Conservation (phyloP, 2,329 filamentous ascomycete genomes). For the Xylaria hypoxylon region DNA sequence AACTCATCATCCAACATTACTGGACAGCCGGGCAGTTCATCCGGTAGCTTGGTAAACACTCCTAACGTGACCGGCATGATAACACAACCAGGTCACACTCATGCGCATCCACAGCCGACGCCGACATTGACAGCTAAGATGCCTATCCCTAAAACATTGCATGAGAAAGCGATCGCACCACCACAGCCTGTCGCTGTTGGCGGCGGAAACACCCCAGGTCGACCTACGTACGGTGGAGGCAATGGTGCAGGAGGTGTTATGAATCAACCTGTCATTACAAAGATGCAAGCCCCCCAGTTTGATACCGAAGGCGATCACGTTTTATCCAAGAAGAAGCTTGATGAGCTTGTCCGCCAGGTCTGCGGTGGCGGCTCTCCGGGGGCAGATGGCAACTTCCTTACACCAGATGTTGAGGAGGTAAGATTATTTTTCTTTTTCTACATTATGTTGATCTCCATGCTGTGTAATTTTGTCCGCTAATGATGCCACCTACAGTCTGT, state of each 20-base stretch:
- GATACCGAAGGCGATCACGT: constrained; percentile 94
- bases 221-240: constrained; percentile 87
- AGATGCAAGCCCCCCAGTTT: constrained; percentile 84
- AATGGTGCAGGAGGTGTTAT: constrained; percentile 84
- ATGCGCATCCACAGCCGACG: constrained; percentile 59
- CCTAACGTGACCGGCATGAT: constrained; percentile 44
- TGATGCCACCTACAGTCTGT: constrained; percentile 71
- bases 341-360: constrained; percentile 93
- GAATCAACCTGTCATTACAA: constrained; percentile 85
- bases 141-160: constrained; percentile 84
- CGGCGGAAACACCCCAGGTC: constrained; percentile 70
- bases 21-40: constrained; percentile 47
- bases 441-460: not conserved
- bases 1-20: constrained; percentile 49
- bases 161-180: constrained; percentile 72
- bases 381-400: constrained; percentile 80
- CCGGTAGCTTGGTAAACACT: constrained; percentile 40
- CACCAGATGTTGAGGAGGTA: constrained; percentile 96
- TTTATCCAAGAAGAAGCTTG: constrained; percentile 96
- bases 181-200: constrained; percentile 79
- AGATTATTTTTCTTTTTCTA: constrained; percentile 45
- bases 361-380: constrained; percentile 81
- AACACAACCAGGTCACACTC: constrained; percentile 57
- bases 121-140: constrained; percentile 70
- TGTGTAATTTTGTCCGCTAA: constrained; percentile 29